Conservation (phyloP, 345 rosid species). For the Eucalyptus leucophloia region DNA sequence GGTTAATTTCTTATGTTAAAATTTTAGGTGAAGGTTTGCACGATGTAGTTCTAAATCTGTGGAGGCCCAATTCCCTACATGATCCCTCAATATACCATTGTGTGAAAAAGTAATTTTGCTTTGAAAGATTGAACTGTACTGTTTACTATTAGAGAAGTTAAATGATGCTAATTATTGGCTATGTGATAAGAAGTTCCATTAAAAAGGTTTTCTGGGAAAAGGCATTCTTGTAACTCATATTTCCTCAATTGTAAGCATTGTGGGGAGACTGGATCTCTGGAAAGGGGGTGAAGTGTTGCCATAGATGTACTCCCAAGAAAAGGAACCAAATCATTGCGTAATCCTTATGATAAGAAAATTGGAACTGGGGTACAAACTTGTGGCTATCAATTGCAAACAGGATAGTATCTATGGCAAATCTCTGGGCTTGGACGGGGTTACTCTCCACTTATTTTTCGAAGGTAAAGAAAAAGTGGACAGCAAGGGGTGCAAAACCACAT, state of each 20-base stretch:
- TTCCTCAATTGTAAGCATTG: not conserved
- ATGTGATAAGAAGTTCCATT: not conserved
- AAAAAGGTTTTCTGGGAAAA: not conserved
- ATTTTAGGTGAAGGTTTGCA: not conserved
- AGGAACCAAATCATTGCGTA: not conserved
- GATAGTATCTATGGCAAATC: not conserved
- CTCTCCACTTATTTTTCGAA: not conserved
- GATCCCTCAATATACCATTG: not conserved
- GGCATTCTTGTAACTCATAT: not conserved
- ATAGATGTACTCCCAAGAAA: not conserved
- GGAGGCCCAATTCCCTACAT: not conserved
- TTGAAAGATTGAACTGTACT: not conserved
- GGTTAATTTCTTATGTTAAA: not conserved
- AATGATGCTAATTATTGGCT: not conserved
- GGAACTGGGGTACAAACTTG: not conserved
- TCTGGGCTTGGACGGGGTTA: not conserved
- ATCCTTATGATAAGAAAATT: not conserved
- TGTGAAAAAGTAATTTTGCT: not conserved
- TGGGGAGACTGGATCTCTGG: not conserved
- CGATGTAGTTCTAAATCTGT: not conserved
- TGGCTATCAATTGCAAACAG: not conserved
- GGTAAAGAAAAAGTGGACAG: not conserved
- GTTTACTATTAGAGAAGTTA: not conserved
- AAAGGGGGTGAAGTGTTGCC: not conserved
- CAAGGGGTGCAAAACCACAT: not conserved